Evolutionary conservation across 768 basidiomycete species (phyloP).

Genomic region (Leccinum barrowsii): DNA sequence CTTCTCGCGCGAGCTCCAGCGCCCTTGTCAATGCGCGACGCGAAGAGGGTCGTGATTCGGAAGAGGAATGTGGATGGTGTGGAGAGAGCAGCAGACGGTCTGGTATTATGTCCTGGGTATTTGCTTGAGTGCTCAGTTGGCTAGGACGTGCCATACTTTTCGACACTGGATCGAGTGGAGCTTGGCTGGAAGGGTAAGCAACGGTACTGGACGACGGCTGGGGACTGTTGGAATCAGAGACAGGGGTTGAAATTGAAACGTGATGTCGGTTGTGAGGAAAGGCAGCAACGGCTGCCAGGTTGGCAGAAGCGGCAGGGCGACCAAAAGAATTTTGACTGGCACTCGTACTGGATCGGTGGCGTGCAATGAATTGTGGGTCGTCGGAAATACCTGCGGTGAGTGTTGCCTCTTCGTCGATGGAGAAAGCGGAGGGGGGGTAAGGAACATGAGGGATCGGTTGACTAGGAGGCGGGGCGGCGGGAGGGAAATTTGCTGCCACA

Average conservation of each 20-base stretch:
- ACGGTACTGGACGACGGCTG: constrained; percentile 19
- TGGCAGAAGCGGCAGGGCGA: constrained; percentile 43
- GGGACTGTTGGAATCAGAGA: constrained; percentile 27
- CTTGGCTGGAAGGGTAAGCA: constrained; percentile 38
- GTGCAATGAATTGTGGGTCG: constrained; percentile 28
- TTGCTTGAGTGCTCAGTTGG: constrained; percentile 20
- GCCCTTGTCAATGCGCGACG: constrained; percentile 83
- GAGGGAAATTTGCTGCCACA: constrained; percentile 58
- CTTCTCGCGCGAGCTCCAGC: constrained; percentile 83
- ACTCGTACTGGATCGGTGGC: constrained; percentile 37
- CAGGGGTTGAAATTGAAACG: constrained; percentile 25
- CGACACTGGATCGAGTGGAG: constrained; percentile 57
- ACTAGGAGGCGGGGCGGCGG: constrained; percentile 68
- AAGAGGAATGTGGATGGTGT: constrained; percentile 37
- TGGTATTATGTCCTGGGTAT: constrained; percentile 38
- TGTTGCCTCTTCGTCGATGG: constrained; percentile 18
- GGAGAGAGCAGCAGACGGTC: constrained; percentile 45
- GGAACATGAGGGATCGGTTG: constrained; percentile 74
- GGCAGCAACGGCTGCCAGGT: constrained; percentile 55
- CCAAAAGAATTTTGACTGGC: constrained; percentile 26
- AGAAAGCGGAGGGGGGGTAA: constrained; percentile 20
- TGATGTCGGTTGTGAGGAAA: constrained; percentile 54
- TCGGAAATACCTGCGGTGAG: constrained; percentile 24
- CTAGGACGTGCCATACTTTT: constrained; percentile 43
- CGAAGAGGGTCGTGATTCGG: constrained; percentile 64